These are phyloP conservation scores for Diatrype stigma DNA, from an alignment of 2,329 filamentous ascomycete genomes.

Conservation along the genomic window DNA sequence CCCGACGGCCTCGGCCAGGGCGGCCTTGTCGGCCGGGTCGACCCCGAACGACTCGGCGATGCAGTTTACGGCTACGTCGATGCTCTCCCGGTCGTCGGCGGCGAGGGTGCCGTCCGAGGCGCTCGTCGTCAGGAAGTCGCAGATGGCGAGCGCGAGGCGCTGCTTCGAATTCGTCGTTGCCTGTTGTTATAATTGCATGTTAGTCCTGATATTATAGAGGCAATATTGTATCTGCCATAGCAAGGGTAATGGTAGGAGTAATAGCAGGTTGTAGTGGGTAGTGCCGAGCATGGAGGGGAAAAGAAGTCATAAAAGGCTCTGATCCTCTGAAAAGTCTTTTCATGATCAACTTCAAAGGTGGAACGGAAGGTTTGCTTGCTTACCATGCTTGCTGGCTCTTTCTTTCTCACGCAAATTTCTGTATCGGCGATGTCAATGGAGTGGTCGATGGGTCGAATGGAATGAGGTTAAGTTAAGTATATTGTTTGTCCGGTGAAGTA, in stretches of 20 bases:
- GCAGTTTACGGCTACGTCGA: constrained; percentile 91
- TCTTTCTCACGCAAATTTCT: background rate
- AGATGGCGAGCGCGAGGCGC: constrained; percentile 93
- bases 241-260: too few species aligned
- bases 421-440: background rate
- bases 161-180: constrained; percentile 58
- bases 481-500: too few species aligned
- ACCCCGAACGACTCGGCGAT: constrained; percentile 95
- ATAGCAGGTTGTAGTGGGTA: too few species aligned
- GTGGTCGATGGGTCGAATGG: background rate
- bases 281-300: too few species aligned
- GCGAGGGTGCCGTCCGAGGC: constrained; percentile 83
- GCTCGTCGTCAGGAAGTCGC: constrained; percentile 87
- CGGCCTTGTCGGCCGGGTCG: constrained; percentile 71
- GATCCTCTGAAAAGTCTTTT: background rate
- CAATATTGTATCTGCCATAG: too few species aligned
- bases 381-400: background rate
- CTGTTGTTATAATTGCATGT: constrained; percentile 16
- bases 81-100: constrained; percentile 83
- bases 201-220: background rate
- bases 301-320: too few species aligned
- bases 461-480: too few species aligned
- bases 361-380: background rate
- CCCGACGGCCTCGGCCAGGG: constrained; percentile 73
- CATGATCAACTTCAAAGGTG: background rate